A percentile compares a stretch with the other conserved stretches of the same genome.
These are phyloP conservation scores for Senna siamea DNA, from an alignment of 306 rosid species.

Conservation along the genomic window DNA sequence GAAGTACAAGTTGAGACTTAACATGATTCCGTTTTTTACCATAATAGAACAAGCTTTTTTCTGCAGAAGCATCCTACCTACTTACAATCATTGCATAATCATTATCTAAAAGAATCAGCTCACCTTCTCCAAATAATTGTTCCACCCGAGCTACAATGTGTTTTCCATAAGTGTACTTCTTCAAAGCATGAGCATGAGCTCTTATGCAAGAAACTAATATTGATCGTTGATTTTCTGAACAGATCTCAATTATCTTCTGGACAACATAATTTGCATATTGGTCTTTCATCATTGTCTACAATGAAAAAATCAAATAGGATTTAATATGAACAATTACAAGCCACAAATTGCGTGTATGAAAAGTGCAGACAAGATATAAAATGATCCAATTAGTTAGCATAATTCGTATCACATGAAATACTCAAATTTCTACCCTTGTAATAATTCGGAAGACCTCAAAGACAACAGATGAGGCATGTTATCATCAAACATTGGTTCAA, in stretches of 20 bases:
- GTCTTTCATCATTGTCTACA: conserved; percentile 68
- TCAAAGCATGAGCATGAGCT: conserved; percentile 65
- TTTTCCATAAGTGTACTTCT: conserved; percentile 81
- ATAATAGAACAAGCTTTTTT: conserved; percentile 3
- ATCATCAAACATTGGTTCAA: conserved; percentile 4
- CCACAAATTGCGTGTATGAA: conserved; percentile 6
- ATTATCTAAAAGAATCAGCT: conserved; percentile 25
- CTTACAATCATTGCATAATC: conserved; percentile 2
- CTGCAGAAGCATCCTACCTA: conserved; percentile 4
- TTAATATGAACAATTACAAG: conserved; percentile 30
- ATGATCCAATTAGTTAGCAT: conserved; percentile 1
- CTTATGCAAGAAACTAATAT: conserved; percentile 54
- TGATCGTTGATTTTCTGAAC: conserved; percentile 59
- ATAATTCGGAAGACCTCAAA: background rate
- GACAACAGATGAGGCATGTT: background rate
- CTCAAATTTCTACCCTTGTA: background rate
- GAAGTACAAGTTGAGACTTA: conserved; percentile 16
- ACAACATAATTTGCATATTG: conserved; percentile 73
- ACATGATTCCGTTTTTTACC: background rate
- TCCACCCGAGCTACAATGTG: conserved; percentile 76
- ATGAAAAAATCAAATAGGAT: conserved; percentile 17
- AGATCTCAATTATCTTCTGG: conserved; percentile 70
- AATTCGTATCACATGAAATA: background rate
- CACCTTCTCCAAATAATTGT: conserved; percentile 44
- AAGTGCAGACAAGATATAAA: background rate